Conservation (phyloP, 805 yeast genomes). For the Myxozyma vanderwaltii region DNA sequence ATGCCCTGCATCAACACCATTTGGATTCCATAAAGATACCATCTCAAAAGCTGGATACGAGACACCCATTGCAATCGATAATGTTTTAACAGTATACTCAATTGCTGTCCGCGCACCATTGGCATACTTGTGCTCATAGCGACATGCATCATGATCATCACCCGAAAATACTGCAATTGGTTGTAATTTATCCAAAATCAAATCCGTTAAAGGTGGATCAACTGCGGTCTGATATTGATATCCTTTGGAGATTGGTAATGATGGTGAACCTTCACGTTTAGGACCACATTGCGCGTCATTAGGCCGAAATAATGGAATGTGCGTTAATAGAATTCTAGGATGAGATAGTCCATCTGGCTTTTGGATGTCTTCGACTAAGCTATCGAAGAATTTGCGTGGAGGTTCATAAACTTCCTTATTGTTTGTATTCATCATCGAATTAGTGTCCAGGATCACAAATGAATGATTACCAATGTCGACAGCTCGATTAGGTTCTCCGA, state of each 20-base stretch:
- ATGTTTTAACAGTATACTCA: slow-evolving; percentile 85
- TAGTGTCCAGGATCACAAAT: slow-evolving; percentile 75
- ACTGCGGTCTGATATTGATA: slow-evolving; percentile 90
- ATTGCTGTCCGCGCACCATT: slow-evolving; percentile 39
- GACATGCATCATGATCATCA: slow-evolving; percentile 97
- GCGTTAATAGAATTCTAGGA: slow-evolving; percentile 75
- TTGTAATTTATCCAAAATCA: slow-evolving; percentile 57
- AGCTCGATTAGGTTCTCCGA: slow-evolving; percentile 67
- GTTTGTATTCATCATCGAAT: slow-evolving; percentile 68
- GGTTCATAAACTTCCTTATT: slow-evolving; percentile 49
- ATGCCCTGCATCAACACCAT: not conserved
- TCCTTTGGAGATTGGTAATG: slow-evolving; percentile 74
- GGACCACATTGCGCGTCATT: slow-evolving; percentile 70
- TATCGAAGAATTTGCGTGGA: slow-evolving; percentile 56
- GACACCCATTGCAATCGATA: slow-evolving; percentile 93
- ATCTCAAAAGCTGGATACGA: slow-evolving; percentile 83
- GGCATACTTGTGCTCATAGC: slow-evolving; percentile 55
- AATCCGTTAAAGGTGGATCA: slow-evolving; percentile 58
- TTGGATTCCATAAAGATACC: slow-evolving; percentile 54
- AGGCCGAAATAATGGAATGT: slow-evolving; percentile 83
- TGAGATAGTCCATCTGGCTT: slow-evolving; percentile 37
- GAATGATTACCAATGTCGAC: slow-evolving; percentile 68
- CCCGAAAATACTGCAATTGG: slow-evolving; percentile 83
- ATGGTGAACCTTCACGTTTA: slow-evolving; percentile 63
- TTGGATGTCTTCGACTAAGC: slow-evolving; percentile 10